A percentile compares a stretch with the other conserved stretches of the same genome.
These are phyloP conservation scores for Saccharata proteae DNA, from an alignment of 2,329 filamentous ascomycete genomes.

Conservation along the genomic window DNA sequence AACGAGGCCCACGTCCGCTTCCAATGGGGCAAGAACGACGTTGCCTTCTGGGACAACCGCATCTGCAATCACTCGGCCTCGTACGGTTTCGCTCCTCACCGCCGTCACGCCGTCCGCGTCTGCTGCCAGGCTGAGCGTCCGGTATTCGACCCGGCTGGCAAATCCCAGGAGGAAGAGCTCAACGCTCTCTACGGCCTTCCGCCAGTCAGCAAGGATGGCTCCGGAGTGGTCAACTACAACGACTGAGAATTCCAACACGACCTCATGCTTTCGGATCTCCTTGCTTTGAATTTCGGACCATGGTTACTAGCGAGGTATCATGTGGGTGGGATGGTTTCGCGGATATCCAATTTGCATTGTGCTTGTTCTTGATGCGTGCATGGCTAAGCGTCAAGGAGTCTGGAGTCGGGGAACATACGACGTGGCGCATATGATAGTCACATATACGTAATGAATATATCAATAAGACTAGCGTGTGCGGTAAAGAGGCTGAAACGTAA, in stretches of 20 bases:
- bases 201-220: conserved; percentile 43
- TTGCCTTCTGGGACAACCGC: conserved; percentile 59
- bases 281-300: too few relatives aligned
- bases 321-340: too few relatives aligned
- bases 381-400: too few relatives aligned
- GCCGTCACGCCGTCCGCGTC: conserved; percentile 42
- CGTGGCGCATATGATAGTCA: too few relatives aligned
- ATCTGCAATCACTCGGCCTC: conserved; percentile 42
- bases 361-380: too few relatives aligned
- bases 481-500: too few relatives aligned
- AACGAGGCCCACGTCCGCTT: conserved; percentile 60
- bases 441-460: too few relatives aligned
- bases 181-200: conserved; percentile 36
- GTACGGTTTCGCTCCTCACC: conserved; percentile 46
- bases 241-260: conserved; percentile 23
- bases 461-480: too few relatives aligned
- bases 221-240: conserved; percentile 45
- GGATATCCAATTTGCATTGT: too few relatives aligned
- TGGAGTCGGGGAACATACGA: too few relatives aligned
- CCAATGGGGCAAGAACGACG: conserved; percentile 51
- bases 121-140: conserved; percentile 36
- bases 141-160: conserved; percentile 31
- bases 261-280: background rate
- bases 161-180: conserved; percentile 43
- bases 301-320: too few relatives aligned